Evolutionary conservation across 2,329 filamentous ascomycete species (phyloP), one percentile per base, ranked within the genome.

Genomic region (Drechslerella coelobrocha): DNA sequence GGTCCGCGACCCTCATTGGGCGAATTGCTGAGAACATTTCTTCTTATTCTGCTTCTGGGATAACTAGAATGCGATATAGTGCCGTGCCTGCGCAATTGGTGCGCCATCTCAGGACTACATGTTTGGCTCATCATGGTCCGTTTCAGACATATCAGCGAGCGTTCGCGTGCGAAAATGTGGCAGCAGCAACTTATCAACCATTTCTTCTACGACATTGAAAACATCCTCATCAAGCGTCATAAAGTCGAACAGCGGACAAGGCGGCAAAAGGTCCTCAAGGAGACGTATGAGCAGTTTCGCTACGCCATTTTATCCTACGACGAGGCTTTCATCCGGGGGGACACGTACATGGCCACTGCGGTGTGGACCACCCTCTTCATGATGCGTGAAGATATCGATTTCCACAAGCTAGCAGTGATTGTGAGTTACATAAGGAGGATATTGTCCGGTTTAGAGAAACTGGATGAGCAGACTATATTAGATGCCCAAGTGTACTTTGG

Each of bases 351-450:
- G 12, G 90, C 88, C 2, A 84, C 89, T 43, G 94, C 94, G 7
- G 83, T 99, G 51, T 99, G 94, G 94, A 85, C 94, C 76, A 97
- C 97, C 79, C 78, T 99, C 61, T 96, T 91, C 83, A 92, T 93
- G 81, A 91, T 86, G 21, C 82, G 81, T 48, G 82, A 85, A 66
- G 83, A 88, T 61, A 82, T 88, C 17, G 85, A 90, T 78, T 82
- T 86, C 75, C 80, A 80, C 52, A 83, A 84, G 75, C 77, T 90
- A 61, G 87, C 86, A 2, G 79, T 81, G 68, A 84, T 90, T 57
- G 85, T 88, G 23, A 83, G 81, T 31, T 90, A 87, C 77, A 83
- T 89, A 79, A 81, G 87, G 68, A 81, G 83, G 73, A 82, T 85
- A 54, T 73, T 88, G 41, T 80, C 80, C 62, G 81, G 81, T 61